phyloP scores from a whole-genome alignment of 768 basidiomycete species.

The Suillus bovinus region DNA sequence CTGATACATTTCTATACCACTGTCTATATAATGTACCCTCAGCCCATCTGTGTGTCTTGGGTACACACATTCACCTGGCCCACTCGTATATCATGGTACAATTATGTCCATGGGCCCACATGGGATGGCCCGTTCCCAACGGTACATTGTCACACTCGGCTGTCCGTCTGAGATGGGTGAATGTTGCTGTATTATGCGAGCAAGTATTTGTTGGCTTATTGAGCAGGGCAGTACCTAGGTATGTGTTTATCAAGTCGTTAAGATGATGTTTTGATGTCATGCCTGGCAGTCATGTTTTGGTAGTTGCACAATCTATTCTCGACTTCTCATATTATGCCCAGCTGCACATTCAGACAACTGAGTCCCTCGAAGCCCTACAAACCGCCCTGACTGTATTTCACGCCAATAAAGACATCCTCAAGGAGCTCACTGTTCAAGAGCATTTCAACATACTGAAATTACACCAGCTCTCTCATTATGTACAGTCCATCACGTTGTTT shows the following conservation, averaged over 20 bases:
- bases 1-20: no score
- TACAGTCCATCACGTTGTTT: conserved; percentile 21
- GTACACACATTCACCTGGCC: no score
- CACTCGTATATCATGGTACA: no score
- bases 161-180: no score
- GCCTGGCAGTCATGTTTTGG: conserved; percentile 22
- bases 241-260: not conserved
- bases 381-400: conserved; percentile 29
- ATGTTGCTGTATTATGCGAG: conserved; percentile 6
- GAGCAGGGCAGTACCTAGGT: conserved; percentile 17
- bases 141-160: no score
- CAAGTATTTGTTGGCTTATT: conserved; percentile 35
- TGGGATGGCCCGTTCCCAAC: no score
- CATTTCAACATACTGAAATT: conserved; percentile 42
- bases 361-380: conserved; percentile 26
- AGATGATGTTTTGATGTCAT: not conserved
- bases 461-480: conserved; percentile 33
- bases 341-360: conserved; percentile 27
- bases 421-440: conserved; percentile 20
- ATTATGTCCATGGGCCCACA: no score
- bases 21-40: no score
- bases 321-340: conserved; percentile 37
- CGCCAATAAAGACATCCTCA: conserved; percentile 31
- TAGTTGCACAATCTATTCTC: conserved; percentile 27
- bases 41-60: no score